Conservation (phyloP, 345 rosid species). For the Carallia pectinifolia region DNA sequence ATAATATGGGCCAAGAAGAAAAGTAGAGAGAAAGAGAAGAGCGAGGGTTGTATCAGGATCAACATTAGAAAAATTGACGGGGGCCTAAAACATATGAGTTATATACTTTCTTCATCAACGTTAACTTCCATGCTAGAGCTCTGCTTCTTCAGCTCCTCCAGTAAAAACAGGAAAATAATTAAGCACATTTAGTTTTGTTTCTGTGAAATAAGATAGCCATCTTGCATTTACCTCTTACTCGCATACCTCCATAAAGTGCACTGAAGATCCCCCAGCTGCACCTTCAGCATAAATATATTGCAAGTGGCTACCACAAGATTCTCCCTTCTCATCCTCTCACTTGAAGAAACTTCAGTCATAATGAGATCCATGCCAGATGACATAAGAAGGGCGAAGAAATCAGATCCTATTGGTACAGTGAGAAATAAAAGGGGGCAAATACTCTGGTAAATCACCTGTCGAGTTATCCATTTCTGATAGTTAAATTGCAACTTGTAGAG, state of each 20-base stretch:
- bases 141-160: constrained; percentile 91
- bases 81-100: not conserved
- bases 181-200: too few relatives aligned
- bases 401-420: constrained; percentile 5
- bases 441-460: constrained; percentile 51
- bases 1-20: too few relatives aligned
- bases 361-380: too few relatives aligned
- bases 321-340: too few relatives aligned
- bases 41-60: too few relatives aligned
- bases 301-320: too few relatives aligned
- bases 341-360: too few relatives aligned
- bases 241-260: too few relatives aligned
- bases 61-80: not conserved
- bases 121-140: constrained; percentile 41
- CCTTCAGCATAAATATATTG: too few relatives aligned
- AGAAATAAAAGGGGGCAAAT: not conserved
- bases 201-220: too few relatives aligned
- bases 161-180: constrained; percentile 30
- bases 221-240: too few relatives aligned
- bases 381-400: not conserved
- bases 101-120: constrained; percentile 36
- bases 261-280: too few relatives aligned
- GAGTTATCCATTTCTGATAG: constrained; percentile 93
- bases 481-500: constrained; percentile 27
- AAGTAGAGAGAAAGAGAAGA: not conserved